phyloP scores from a whole-genome alignment of 1,284 basidiomycete species.

The Hypsizygus ulmarius region DNA sequence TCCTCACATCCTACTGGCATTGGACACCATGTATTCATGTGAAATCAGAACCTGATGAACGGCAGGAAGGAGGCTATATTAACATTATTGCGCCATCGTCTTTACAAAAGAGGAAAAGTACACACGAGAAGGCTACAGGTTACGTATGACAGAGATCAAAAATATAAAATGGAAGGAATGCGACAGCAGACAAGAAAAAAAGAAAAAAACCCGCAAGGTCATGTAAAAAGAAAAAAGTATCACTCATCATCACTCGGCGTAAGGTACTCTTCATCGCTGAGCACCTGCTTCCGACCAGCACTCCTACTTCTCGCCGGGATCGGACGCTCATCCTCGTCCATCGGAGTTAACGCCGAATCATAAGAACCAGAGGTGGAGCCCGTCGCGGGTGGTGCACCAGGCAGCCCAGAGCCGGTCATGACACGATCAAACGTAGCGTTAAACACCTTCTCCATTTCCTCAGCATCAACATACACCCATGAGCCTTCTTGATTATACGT shows the following conservation, averaged over 20 bases:
- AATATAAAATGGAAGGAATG: not conserved
- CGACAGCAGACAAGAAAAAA: constrained; percentile 2
- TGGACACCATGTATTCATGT: constrained; percentile 6
- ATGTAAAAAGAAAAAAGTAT: constrained; percentile 17
- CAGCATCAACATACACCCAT: constrained; percentile 92
- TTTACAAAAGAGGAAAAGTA: constrained; percentile 13
- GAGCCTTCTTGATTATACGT: constrained; percentile 88
- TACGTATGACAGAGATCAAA: constrained; percentile 3
- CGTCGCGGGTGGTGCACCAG: constrained; percentile 55
- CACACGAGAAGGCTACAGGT: constrained; percentile 7
- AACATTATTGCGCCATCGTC: constrained; percentile 3
- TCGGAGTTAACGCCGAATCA: constrained; percentile 68
- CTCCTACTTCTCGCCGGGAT: constrained; percentile 50
- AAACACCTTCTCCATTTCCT: constrained; percentile 88
- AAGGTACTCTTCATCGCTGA: constrained; percentile 76
- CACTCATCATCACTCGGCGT: constrained; percentile 62
- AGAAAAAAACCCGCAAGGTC: constrained; percentile 5
- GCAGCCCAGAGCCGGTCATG: constrained; percentile 66
- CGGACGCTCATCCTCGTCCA: constrained; percentile 73
- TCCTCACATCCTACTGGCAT: constrained; percentile 3
- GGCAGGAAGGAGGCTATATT: constrained; percentile 2
- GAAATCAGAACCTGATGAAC: constrained; percentile 7
- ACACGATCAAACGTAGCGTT: constrained; percentile 58
- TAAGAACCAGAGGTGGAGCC: constrained; percentile 49
- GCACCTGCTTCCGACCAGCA: constrained; percentile 60